These are phyloP conservation scores for Brassica cretica DNA, from an alignment of 345 rosid species.

Conservation along the genomic window DNA sequence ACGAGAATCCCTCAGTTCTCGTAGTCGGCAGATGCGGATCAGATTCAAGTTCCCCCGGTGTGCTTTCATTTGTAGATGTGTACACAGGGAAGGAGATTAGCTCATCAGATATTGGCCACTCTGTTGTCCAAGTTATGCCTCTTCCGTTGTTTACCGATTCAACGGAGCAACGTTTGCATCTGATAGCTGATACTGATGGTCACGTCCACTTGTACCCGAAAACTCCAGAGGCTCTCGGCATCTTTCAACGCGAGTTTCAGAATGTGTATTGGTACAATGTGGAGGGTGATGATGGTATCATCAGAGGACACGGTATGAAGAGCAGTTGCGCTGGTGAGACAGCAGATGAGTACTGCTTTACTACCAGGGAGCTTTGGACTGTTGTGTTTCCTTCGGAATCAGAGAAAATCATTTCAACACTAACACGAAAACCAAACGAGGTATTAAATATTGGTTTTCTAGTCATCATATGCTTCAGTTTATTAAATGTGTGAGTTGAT, in stretches of 20 bases:
- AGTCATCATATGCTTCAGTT: neutral
- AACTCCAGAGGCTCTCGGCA: conserved; percentile 63
- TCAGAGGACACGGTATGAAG: conserved; percentile 78
- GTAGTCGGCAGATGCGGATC: conserved; percentile 72
- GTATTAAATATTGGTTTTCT: conserved; percentile 42
- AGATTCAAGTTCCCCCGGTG: conserved; percentile 59
- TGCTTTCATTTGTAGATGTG: conserved; percentile 83
- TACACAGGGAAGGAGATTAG: conserved; percentile 79
- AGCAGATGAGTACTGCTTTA: conserved; percentile 78
- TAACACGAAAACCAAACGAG: conserved; percentile 76
- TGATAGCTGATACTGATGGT: conserved; percentile 63
- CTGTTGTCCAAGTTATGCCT: conserved; percentile 78
- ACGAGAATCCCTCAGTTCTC: conserved; percentile 88
- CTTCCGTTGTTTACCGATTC: conserved; percentile 81
- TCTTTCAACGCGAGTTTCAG: conserved; percentile 66
- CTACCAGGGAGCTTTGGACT: conserved; percentile 79
- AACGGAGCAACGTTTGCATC: conserved; percentile 90
- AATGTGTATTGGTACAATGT: conserved; percentile 91
- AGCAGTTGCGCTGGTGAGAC: conserved; percentile 54
- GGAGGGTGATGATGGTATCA: conserved; percentile 61
- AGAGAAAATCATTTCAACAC: conserved; percentile 79
- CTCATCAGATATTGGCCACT: conserved; percentile 60
- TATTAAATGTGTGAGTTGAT: conserved; percentile 11
- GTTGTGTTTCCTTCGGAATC: conserved; percentile 84
- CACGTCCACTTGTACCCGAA: conserved; percentile 84